These are phyloP conservation scores for Wickerhamomyces kurtzmanii DNA, from an alignment of 805 yeast species.

Conservation along the genomic window DNA sequence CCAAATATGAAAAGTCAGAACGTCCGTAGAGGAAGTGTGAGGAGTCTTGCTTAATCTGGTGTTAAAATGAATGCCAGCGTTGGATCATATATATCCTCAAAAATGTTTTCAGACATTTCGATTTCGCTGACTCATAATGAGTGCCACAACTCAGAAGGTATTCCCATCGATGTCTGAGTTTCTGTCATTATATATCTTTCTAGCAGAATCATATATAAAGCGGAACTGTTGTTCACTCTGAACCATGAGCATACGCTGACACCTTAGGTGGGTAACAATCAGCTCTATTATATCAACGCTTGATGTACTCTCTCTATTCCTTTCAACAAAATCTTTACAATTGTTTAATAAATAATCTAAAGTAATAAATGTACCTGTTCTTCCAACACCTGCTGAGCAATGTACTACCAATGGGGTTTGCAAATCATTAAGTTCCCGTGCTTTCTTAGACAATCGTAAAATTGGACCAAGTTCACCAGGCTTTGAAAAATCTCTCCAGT, in stretches of 20 bases:
- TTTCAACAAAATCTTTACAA: slow-evolving; percentile 2
- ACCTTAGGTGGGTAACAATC: slow-evolving; percentile 29
- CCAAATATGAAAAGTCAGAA: too few species aligned
- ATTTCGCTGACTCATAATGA: too few species aligned
- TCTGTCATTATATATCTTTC: too few species aligned
- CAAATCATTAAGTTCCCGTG: slow-evolving; percentile 15
- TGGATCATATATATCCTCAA: too few species aligned
- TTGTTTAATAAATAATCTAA: slow-evolving; percentile 37
- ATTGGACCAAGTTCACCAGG: slow-evolving; percentile 31
- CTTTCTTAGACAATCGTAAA: slow-evolving; percentile 18
- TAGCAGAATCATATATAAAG: slow-evolving; percentile 34
- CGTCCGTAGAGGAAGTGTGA: too few species aligned
- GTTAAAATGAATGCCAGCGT: too few species aligned
- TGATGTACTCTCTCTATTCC: neutral
- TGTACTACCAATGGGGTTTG: slow-evolving; percentile 56
- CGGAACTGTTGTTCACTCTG: slow-evolving; percentile 36
- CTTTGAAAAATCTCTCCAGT: slow-evolving; percentile 81
- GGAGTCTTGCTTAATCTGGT: too few species aligned
- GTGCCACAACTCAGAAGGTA: too few species aligned
- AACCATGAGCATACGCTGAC: slow-evolving; percentile 38
- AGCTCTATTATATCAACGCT: slow-evolving; percentile 27
- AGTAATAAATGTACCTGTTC: slow-evolving; percentile 84
- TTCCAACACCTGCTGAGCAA: slow-evolving; percentile 96
- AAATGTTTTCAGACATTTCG: too few species aligned
- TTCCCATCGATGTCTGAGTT: too few species aligned